Percentiles rank a stretch among this genome's conserved stretches.
Conservation (phyloP, 1,284 basidiomycete species). For the Tylopilus orsonianus region DNA sequence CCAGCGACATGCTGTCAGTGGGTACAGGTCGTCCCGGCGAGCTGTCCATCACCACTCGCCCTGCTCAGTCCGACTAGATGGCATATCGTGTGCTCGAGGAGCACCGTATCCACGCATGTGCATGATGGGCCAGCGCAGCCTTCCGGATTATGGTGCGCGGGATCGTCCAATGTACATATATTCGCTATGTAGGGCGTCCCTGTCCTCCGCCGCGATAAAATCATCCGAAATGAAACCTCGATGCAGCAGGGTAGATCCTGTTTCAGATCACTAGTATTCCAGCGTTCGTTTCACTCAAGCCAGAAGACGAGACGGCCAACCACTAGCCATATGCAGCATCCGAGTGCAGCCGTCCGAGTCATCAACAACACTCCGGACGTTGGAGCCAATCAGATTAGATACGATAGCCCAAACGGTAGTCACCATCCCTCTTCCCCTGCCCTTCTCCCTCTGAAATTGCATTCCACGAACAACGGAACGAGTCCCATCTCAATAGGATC, state of each 20-base stretch:
- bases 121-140: no score
- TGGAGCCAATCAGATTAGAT: neutral
- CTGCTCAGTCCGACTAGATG: no score
- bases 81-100: no score
- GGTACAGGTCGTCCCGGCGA: no score
- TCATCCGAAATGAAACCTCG: slow-evolving; percentile 9
- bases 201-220: neutral
- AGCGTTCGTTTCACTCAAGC: neutral
- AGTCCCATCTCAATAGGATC: slow-evolving; percentile 52
- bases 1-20: no score
- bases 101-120: no score
- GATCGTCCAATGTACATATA: no score
- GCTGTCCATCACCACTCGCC: no score
- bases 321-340: neutral
- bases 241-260: neutral
- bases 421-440: slow-evolving; percentile 49
- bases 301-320: no score
- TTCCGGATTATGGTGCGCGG: no score
- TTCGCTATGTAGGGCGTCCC: no score
- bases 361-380: neutral
- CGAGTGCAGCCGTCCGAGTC: slow-evolving; percentile 2
- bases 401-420: neutral
- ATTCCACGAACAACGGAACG: slow-evolving; percentile 70
- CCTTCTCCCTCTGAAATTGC: slow-evolving; percentile 61
- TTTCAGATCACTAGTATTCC: slow-evolving; percentile 3